Conservation (phyloP, 345 rosid species). For the Combretum micranthum region DNA sequence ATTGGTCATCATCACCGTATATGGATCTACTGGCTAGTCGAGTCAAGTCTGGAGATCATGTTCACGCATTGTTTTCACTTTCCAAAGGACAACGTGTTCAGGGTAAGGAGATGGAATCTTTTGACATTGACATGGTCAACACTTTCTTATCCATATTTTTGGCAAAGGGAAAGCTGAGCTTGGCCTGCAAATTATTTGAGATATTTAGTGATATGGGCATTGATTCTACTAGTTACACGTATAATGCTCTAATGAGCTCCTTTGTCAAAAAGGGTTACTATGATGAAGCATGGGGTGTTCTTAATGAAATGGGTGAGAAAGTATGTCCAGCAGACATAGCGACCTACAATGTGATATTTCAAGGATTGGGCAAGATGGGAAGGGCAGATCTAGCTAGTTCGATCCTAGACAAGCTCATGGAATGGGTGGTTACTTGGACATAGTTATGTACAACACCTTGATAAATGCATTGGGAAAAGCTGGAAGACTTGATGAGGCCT, state of each 20-base stretch:
- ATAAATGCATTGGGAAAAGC: constrained; percentile 80
- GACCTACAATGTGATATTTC: constrained; percentile 81
- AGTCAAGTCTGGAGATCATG: constrained; percentile 17
- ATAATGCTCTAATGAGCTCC: constrained; percentile 83
- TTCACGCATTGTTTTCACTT: constrained; percentile 41
- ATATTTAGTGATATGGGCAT: constrained; percentile 57
- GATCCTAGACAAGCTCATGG: constrained; percentile 55
- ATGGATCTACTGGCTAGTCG: constrained; percentile 75
- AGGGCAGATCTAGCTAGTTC: constrained; percentile 77
- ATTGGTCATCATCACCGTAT: constrained; percentile 86
- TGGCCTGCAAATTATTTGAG: constrained; percentile 92
- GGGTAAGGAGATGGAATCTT: constrained; percentile 35
- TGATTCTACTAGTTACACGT: constrained; percentile 59
- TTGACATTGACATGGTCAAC: constrained; percentile 80
- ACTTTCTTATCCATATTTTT: constrained; percentile 77
- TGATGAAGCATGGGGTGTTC: constrained; percentile 56
- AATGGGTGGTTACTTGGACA: constrained; percentile 82
- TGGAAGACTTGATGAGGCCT: constrained; percentile 66
- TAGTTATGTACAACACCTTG: constrained; percentile 88
- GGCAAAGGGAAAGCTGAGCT: constrained; percentile 73
- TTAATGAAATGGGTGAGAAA: constrained; percentile 63
- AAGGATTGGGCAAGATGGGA: constrained; percentile 81
- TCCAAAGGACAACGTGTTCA: constrained; percentile 53
- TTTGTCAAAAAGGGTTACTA: constrained; percentile 81
- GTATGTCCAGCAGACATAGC: constrained; percentile 63